Percentiles rank a stretch among this genome's conserved stretches.
Evolutionary conservation across 2,329 filamentous ascomycete species (phyloP).

Genomic region (Sarocladium oryzae): DNA sequence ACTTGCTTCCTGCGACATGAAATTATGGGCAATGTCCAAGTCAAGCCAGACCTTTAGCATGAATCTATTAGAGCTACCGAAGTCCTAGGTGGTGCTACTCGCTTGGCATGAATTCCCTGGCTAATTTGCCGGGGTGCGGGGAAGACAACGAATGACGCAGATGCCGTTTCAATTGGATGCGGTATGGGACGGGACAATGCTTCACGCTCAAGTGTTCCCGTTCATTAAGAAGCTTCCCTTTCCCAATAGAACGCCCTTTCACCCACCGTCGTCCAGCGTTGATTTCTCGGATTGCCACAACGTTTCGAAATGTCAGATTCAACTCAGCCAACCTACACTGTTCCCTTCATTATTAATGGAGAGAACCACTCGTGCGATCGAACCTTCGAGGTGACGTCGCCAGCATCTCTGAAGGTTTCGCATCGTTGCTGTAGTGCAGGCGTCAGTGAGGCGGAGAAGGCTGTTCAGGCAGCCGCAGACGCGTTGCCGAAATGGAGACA

Average conservation of each 20-base stretch:
- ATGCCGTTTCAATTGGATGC: neutral
- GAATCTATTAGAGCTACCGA: neutral
- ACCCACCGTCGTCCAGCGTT: no score
- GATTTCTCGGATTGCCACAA: neutral
- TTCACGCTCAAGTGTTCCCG: neutral
- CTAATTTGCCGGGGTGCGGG: neutral
- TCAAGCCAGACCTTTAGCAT: neutral
- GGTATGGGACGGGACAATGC: neutral
- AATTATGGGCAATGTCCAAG: no score
- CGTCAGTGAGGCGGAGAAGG: constrained; percentile 47
- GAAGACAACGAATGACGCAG: constrained; percentile 3
- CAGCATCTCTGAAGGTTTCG: constrained; percentile 45
- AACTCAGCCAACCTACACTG: constrained; percentile 11
- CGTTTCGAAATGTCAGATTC: neutral
- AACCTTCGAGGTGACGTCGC: constrained; percentile 51
- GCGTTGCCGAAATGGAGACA: constrained; percentile 66
- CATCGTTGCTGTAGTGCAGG: constrained; percentile 50
- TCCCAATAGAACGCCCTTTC: neutral
- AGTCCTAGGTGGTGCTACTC: neutral
- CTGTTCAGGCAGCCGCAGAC: constrained; percentile 48
- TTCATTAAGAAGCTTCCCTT: neutral
- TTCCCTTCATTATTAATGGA: constrained; percentile 38
- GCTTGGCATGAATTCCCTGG: neutral
- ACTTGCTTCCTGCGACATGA: neutral
- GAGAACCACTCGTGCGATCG: constrained; percentile 36